phyloP scores from a whole-genome alignment of 331 rosid genomes.

The Malus hybrid region DNA sequence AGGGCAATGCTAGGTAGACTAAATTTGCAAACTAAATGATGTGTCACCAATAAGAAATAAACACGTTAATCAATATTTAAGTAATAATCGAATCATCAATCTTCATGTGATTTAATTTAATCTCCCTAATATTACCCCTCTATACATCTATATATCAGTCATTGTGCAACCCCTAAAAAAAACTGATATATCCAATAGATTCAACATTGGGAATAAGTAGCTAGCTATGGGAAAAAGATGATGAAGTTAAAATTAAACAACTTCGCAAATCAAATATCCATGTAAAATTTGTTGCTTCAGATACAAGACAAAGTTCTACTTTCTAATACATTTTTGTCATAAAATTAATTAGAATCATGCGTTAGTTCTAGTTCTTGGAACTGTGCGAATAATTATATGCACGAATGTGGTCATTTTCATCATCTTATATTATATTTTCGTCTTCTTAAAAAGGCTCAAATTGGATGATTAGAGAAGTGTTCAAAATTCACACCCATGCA shows the following conservation, averaged over 20 bases:
- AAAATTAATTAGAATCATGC: background rate
- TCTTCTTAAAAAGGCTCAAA: background rate
- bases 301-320: slow-evolving; percentile 1
- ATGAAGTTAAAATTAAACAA: background rate
- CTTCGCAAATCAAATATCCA: background rate
- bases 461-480: background rate
- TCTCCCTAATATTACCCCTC: no score
- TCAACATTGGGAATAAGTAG: background rate
- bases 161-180: background rate
- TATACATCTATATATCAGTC: background rate
- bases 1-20: no score
- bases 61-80: no score
- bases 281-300: background rate
- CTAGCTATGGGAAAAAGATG: background rate
- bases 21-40: no score
- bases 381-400: background rate
- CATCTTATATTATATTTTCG: background rate
- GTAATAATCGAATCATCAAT: no score
- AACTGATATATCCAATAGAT: no score
- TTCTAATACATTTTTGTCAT: background rate
- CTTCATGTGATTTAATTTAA: no score
- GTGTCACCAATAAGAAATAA: no score
- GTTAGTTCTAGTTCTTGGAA: background rate
- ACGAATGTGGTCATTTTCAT: background rate
- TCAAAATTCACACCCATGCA: background rate